Evolutionary conservation across 371 early-diverging fungal species (phyloP), one percentile per base, ranked within the genome.

Genomic region (Mortierella sp.): DNA sequence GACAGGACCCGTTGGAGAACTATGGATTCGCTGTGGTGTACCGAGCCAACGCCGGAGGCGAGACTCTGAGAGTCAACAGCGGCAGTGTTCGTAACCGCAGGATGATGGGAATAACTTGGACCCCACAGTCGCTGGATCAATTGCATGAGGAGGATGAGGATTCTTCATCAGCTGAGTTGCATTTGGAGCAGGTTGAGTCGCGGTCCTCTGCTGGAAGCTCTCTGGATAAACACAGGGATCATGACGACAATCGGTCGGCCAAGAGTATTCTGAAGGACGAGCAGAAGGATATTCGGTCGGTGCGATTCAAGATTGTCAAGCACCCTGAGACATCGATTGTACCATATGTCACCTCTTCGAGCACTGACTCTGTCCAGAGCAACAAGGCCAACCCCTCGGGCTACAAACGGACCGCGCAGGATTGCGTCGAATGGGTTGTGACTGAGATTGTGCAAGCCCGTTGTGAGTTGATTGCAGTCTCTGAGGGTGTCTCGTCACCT

Each of bases 11-110:
- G 1, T 87, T 93, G 9, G 92, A 92, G 58, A 93, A 94, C 71
- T 93, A 93, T 80, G 94, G 93, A 16, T 89, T 94, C 45, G 83
- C 91, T 9, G 50, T 94, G 2, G 74, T 86, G 45, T 91, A 94
- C 80, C 78, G 87, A 26, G 84, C 89, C 5, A 84, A 45, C 34
- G 75, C 81, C 6, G 82, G 88, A 34, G 93, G 92, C 7, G 92
- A 92, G 78, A 81, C 90, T 10, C 83, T 89, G 6, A 83, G 94
- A 21, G 87, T 92, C 86, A 94, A 94, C 77, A 91, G 92, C 2
- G 93, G 93, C 4, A 93, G 92, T 72, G 90, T 94, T 10, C 88
- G 88, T 1, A 94, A 93, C 74, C 81, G 90, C 28, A 84, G 88
- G 31, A 38, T 60, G 24, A 82, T 84, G 84, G 80, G 76, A 0